Conservation (phyloP, 2,329 filamentous ascomycete genomes). For the Xylaria digitata region DNA sequence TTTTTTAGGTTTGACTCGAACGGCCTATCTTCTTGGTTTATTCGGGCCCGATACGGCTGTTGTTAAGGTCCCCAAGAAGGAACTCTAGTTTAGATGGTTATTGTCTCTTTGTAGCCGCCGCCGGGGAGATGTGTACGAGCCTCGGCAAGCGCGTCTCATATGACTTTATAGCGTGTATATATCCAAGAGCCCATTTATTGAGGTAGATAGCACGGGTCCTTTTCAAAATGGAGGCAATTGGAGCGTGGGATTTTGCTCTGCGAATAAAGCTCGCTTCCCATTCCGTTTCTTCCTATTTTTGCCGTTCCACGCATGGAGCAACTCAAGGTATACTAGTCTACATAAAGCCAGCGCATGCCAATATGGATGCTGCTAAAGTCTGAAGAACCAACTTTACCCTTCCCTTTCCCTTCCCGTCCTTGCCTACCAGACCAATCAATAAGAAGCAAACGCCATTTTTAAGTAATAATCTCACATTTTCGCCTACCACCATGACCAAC, state of each 20-base stretch:
- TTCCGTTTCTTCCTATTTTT: neutral
- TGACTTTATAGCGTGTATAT: slow-evolving; percentile 2
- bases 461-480: slow-evolving; percentile 5
- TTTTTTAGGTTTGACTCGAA: slow-evolving; percentile 50
- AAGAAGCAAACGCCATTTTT: slow-evolving; percentile 22
- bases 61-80: slow-evolving; percentile 40
- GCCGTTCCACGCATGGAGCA: neutral
- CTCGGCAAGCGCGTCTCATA: neutral
- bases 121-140: neutral
- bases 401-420: slow-evolving; percentile 16
- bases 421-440: slow-evolving; percentile 15
- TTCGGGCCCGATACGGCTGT: slow-evolving; percentile 45
- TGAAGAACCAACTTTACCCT: slow-evolving; percentile 18
- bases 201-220: neutral
- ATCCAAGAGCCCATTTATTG: neutral
- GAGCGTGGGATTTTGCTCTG: neutral
- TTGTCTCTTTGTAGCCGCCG: neutral
- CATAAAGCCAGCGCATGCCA: slow-evolving; percentile 22
- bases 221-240: neutral
- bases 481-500: no score
- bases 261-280: neutral
- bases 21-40: slow-evolving; percentile 49
- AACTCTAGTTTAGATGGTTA: slow-evolving; percentile 27
- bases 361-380: slow-evolving; percentile 11
- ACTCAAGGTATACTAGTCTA: slow-evolving; percentile 29